phyloP scores from a whole-genome alignment of 768 basidiomycete species.

The Gelatoporia subvermispora region DNA sequence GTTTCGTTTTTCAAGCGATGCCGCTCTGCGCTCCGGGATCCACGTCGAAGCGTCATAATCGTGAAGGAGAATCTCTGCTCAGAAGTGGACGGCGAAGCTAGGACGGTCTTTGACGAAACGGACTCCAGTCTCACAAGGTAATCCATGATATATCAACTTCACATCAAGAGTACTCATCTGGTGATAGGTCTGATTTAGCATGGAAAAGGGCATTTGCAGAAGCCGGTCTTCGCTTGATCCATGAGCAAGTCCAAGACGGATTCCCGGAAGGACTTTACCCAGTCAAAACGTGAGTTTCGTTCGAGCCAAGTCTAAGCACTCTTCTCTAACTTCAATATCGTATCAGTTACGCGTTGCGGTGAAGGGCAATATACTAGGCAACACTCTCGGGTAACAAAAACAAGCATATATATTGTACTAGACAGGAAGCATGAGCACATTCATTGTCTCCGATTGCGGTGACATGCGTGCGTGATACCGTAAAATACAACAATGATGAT shows the following conservation, averaged over 20 bases:
- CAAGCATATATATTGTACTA: not conserved
- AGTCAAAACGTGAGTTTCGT: constrained; percentile 72
- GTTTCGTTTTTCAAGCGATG: constrained; percentile 69
- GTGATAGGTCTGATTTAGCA: constrained; percentile 68
- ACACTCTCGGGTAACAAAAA: not conserved
- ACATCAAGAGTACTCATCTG: not conserved
- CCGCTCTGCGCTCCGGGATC: constrained; percentile 51
- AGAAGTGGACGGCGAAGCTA: constrained; percentile 49
- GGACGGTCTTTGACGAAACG: constrained; percentile 68
- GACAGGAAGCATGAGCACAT: not conserved
- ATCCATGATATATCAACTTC: not conserved
- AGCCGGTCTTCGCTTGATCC: constrained; percentile 68
- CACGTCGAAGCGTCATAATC: constrained; percentile 57
- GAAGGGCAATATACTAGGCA: not conserved
- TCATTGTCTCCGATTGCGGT: too few relatives aligned
- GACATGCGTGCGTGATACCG: not conserved
- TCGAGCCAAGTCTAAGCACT: not conserved
- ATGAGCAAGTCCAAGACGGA: constrained; percentile 77
- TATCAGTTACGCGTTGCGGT: constrained; percentile 56
- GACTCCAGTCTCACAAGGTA: constrained; percentile 92
- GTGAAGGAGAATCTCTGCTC: constrained; percentile 90
- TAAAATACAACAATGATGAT: not conserved
- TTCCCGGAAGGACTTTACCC: constrained; percentile 76
- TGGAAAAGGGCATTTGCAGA: constrained; percentile 74
- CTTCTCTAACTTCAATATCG: not conserved